Base-by-base conservation (phyloP, 2,329 filamentous ascomycete genomes). In the Ophiostoma populinum region DNA sequence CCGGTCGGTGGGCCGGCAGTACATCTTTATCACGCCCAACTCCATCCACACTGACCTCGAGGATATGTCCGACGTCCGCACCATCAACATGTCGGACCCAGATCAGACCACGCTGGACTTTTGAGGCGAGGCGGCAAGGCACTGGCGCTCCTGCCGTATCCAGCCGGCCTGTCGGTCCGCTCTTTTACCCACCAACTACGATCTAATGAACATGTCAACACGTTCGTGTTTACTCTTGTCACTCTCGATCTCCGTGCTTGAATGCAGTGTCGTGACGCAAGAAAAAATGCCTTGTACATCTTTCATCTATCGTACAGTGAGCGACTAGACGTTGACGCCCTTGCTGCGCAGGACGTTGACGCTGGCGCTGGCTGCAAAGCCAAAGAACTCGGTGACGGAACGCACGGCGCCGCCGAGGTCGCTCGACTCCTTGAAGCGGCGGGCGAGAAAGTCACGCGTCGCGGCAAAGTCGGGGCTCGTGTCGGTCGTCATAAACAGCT, bases 401-500 rank as follows among this genome's bases (percentile, higher is more conserved):
- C 70, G 64, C 16, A 81, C 49, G 9, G 73, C 65, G 16, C 65
- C 63, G 4, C 77, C 75, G 4, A 85, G 44, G 4, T 60, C 66
- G 45, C 68, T 63, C 21, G 70, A 61, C 57, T 92, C 86, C 40
- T 72, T 64, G 37, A 92, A 57, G 41, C 87, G 67, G 28, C 83
- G 67, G 37, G 76, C 68, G 35, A 95, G 59, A 52, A 95, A 98
- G 8, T 70, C 65, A 44, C 75, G 75, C 4, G 90, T 95, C 42
- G 86, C 80, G 8, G 50, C 53, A 47, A 80, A 90, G n/a, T 70
- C 71, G 0, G 66, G 31, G 4, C 77, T 85, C 40, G 62, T 65
- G 55, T 95, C 90, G 40, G 79, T 85, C 16, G 85, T 94, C 85
- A 95, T 94, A 57, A 86, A 92, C 5, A 94, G 62, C 57, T 98